A percentile compares a stretch with the other conserved stretches of the same genome.
Conservation (phyloP, 768 basidiomycete species). For the Termitomyces sp. region DNA sequence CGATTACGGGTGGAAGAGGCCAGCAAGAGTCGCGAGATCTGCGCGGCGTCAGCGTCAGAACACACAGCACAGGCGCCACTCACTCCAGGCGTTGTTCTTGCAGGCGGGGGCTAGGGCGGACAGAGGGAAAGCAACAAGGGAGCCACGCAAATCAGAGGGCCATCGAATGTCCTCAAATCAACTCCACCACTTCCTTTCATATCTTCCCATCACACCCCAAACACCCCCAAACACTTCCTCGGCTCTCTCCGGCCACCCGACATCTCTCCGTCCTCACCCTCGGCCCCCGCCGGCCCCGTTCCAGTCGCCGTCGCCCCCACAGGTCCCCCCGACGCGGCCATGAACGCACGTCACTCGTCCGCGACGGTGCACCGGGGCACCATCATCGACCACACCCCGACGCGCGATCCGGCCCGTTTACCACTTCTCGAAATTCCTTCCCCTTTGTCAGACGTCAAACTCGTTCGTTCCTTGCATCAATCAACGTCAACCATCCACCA, state of each 20-base stretch:
- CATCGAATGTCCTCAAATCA: constrained; percentile 11
- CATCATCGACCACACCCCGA: background rate
- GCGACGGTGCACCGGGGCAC: background rate
- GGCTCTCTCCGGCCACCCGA: constrained; percentile 1
- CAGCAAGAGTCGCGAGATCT: constrained; percentile 96
- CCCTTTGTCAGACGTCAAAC: no score
- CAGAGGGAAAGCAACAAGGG: constrained; percentile 12
- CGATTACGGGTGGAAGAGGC: constrained; percentile 59
- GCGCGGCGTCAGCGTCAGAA: background rate
- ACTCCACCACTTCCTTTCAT: constrained; percentile 3
- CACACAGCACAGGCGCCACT: background rate
- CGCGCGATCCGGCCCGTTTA: background rate
- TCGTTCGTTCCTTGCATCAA: no score
- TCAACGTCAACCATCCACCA: no score
- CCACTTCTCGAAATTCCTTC: no score
- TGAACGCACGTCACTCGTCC: no score
- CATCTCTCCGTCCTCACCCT: background rate
- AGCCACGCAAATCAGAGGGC: constrained; percentile 15
- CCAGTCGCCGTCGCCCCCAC: no score
- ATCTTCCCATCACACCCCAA: constrained; percentile 4
- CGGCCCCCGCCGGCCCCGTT: no score
- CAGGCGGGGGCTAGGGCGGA: constrained; percentile 34
- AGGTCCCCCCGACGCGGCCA: no score
- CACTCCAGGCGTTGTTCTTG: constrained; percentile 49
- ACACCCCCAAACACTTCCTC: background rate